Evolutionary conservation across 768 basidiomycete genomes (phyloP).

Genomic region (Rhodosporidiobolus odoratus): DNA sequence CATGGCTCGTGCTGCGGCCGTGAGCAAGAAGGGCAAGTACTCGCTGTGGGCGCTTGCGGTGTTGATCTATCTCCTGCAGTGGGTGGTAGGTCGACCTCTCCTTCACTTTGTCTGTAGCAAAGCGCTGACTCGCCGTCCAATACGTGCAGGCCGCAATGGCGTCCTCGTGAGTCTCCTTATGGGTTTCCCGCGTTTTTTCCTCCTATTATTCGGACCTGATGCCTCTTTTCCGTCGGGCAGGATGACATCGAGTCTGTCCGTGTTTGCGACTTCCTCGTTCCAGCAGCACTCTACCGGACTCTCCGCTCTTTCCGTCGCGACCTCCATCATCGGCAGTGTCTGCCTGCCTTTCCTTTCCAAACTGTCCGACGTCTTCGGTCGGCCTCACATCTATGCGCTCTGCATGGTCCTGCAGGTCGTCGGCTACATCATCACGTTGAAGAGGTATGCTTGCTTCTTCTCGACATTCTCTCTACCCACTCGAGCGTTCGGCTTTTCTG

Average conservation of each 20-base stretch:
- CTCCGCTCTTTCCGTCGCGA: constrained; percentile 44
- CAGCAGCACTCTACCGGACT: constrained; percentile 43
- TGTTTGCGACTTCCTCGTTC: constrained; percentile 45
- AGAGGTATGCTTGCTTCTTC: constrained; percentile 5
- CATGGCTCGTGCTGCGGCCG: constrained; percentile 9
- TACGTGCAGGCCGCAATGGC: constrained; percentile 8
- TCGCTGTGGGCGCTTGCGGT: constrained; percentile 1
- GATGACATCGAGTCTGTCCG: constrained; percentile 22
- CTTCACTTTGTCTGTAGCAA: neutral
- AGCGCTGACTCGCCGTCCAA: neutral
- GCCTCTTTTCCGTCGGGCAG: neutral
- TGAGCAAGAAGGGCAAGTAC: neutral
- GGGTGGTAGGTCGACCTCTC: constrained; percentile 15
- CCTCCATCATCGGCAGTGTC: constrained; percentile 41
- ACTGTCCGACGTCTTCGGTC: constrained; percentile 42
- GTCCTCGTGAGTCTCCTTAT: constrained; percentile 1
- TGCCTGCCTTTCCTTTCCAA: constrained; percentile 39
- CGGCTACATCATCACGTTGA: constrained; percentile 45
- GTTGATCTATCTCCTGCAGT: constrained; percentile 21
- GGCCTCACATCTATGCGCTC: constrained; percentile 41
- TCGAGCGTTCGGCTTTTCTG: no score
- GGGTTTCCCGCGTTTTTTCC: neutral
- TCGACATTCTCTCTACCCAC: neutral
- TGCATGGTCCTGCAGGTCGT: constrained; percentile 42
- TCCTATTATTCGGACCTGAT: neutral